These are phyloP conservation scores for Zanthoxylum bungeanum DNA, from an alignment of 345 rosid species.

Conservation along the genomic window DNA sequence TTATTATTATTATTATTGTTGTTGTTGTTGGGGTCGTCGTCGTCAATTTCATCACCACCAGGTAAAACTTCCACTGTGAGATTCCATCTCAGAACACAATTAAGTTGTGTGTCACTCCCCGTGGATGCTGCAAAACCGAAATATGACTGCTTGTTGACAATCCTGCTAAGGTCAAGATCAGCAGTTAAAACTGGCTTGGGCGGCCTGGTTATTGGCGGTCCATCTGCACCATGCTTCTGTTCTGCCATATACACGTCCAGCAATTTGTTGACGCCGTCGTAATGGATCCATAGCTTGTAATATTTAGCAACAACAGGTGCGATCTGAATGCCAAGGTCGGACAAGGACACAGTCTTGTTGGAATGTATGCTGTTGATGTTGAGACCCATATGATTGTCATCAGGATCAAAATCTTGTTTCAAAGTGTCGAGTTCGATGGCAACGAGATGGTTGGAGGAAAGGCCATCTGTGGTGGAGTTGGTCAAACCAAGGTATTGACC, in stretches of 20 bases:
- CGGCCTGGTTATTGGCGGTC: constrained; percentile 22
- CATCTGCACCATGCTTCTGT: not conserved
- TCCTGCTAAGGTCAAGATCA: constrained; percentile 31
- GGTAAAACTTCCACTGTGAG: constrained; percentile 43
- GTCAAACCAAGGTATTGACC: constrained; percentile 52
- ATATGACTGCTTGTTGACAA: constrained; percentile 39
- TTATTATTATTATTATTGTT: too few relatives aligned
- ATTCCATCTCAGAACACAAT: constrained; percentile 54
- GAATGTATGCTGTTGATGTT: constrained; percentile 44
- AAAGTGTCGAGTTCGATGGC: constrained; percentile 58
- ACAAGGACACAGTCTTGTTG: constrained; percentile 26
- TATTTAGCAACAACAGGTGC: constrained; percentile 25
- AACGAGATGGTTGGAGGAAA: constrained; percentile 34
- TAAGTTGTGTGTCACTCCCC: constrained; percentile 36
- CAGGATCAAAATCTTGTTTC: constrained; percentile 57
- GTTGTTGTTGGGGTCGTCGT: too few relatives aligned
- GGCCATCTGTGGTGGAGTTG: constrained; percentile 45
- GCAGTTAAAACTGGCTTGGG: constrained; percentile 24
- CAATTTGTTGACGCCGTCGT: constrained; percentile 33
- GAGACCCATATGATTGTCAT: constrained; percentile 60
- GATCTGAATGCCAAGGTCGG: constrained; percentile 29
- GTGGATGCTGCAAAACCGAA: constrained; percentile 61
- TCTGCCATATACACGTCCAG: constrained; percentile 41
- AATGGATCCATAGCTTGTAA: constrained; percentile 47
- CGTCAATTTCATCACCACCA: not conserved